Evolutionary conservation across 1,139 yeast species (phyloP), one percentile per base, ranked within the genome.

Genomic region (Debaryomyces coudertii): DNA sequence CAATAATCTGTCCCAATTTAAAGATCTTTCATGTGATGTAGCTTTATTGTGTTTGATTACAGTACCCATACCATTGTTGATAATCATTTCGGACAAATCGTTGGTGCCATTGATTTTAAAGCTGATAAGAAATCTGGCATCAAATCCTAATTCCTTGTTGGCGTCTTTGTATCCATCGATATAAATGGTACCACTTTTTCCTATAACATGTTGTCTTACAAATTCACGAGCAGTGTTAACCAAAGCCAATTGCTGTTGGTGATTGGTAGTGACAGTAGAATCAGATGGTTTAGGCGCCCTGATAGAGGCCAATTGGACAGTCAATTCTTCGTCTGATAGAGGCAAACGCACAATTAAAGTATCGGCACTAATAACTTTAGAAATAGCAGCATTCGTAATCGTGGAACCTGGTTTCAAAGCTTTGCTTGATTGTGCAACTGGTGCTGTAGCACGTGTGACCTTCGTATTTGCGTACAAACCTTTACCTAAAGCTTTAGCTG

Each of bases 41-140:
- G 87, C 90, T 62, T 83, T 84, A 60, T 85, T 83, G 65, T 87
- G 95, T 62, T 82, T 83, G 49, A 87, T 77, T 20, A 88, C 96
- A n/a, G 87, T 71, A 15, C 90, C 95, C 67, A 76, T 80, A 7
- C 96, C 97, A 47, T 71, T 74, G 34, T 74, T 68, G 27, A 89
- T 84, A 45, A 89, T 64, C 20, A 71, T 57, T 56, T 82, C 82
- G n/a, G 89, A 81, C 40, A 89, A 70, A 57, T 87, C 88, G 43
- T 68, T 68, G 40, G 77, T 77, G 47, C 77, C 79, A 27, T 75
- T 68, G 34, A 83, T 58, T 46, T 66, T 67, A 51, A 72, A 58
- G 39, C 86, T 77, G 9, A 87, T 93, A 52, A 87, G 64, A 39
- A 85, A 82, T 46, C 92, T 77, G 45, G 80, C 79, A 36, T 84